Evolutionary conservation across 2,329 filamentous ascomycete species (phyloP), one percentile per base, ranked within the genome.

Genomic region (Curvularia spicifera): DNA sequence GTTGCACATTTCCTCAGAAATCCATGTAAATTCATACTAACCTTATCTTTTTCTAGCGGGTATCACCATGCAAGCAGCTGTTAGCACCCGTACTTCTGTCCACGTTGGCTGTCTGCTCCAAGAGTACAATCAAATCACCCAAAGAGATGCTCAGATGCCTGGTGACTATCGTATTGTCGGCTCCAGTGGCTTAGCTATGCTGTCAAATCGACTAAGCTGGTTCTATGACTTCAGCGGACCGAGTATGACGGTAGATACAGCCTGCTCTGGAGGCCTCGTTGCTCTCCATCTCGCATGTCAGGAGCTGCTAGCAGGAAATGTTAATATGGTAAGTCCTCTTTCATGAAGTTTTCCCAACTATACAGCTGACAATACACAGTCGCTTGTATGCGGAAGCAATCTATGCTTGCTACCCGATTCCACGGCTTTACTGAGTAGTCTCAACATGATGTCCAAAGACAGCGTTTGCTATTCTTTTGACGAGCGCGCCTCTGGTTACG

Each of bases 401-500:
- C 28, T 66, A 1, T 60, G 61, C 6, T 33, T 67, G 20, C 31
- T 60, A 1, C 59, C 59, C 10, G 62, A 67, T 28, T 61, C 56
- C 3, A 55, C 50, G 12, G 29, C 60, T 4, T 35, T 61, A 40
- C 43, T 64, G 9, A 61, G 52, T 47, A 49, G 43, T 44, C 42
- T 64, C 28, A 51, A 63, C 45, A 63, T 61, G 51, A 67, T 77
- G 31, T 76, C 70, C 1, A 72, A 71, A 15, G 68, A 73, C 24
- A 72, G 75, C 15, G 61, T 53, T 5, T 71, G 60, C 9, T 67
- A 65, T 45, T 73, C 69, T 31, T 78, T 72, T 48, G 87, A 87
- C 63, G 69, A 78, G 15, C 78, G 80, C 0, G 87, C 85, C 15
- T 84, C 84, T 54, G 88, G 88, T 0, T 90, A 89, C 67, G 85